Evolutionary conservation across 2,329 filamentous ascomycete genomes (phyloP).

Genomic region (Talaromyces amestolkiae): DNA sequence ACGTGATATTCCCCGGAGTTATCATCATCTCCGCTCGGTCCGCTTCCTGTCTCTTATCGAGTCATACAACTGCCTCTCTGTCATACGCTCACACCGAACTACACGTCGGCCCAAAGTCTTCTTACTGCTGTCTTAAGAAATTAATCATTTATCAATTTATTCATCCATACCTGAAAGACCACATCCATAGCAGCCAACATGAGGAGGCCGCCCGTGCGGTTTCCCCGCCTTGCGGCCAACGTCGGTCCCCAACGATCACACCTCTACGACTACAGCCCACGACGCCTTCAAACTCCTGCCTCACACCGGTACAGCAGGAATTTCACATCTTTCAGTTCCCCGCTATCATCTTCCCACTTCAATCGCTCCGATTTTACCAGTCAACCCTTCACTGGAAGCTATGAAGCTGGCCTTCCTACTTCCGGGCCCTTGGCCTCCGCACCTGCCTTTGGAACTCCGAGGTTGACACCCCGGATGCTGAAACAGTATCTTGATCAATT

Average conservation of each 20-base stretch:
- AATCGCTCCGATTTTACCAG: constrained; percentile 62
- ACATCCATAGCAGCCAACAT: constrained; percentile 25
- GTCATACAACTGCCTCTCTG: background rate
- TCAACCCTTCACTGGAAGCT: constrained; percentile 61
- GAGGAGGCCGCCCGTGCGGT: constrained; percentile 33
- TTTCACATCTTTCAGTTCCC: constrained; percentile 25
- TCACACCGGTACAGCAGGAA: constrained; percentile 15
- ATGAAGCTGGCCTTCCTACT: constrained; percentile 62
- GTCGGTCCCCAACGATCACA: constrained; percentile 20
- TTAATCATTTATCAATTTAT: background rate
- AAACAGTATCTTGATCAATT: constrained; percentile 94
- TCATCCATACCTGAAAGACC: background rate
- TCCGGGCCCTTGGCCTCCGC: constrained; percentile 62
- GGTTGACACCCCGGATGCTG: constrained; percentile 63
- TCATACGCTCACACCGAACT: background rate
- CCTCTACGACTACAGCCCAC: constrained; percentile 11
- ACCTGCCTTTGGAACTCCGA: constrained; percentile 56
- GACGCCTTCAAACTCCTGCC: constrained; percentile 26
- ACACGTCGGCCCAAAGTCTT: background rate
- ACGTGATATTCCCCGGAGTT: constrained; percentile 11
- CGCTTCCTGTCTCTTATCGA: background rate
- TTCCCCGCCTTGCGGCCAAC: constrained; percentile 25
- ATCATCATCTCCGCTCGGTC: background rate
- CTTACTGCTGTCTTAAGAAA: background rate
- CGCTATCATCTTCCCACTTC: constrained; percentile 48